Evolutionary conservation across 2,329 filamentous ascomycete genomes (phyloP).

Genomic region (Cercospora berteroae): DNA sequence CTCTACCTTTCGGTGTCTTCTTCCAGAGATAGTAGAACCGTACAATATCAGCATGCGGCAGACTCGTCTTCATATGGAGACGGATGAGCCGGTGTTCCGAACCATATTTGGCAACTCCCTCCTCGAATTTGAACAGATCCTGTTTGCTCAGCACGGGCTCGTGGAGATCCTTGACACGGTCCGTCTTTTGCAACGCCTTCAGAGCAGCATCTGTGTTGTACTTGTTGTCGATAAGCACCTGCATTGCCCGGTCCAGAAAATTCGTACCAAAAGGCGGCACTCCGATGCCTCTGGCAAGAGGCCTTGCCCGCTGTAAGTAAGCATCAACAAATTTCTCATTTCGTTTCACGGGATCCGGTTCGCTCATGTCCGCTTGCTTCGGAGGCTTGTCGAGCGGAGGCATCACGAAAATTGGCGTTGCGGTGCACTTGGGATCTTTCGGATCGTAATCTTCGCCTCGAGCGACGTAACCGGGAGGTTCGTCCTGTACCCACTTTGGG

Average conservation of each 20-base stretch:
- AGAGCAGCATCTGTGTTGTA: slow-evolving; percentile 72
- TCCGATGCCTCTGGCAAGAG: slow-evolving; percentile 64
- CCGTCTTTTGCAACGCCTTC: slow-evolving; percentile 64
- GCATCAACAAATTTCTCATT: slow-evolving; percentile 64
- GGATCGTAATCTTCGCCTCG: slow-evolving; percentile 77
- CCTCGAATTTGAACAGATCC: slow-evolving; percentile 87
- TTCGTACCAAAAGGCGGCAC: slow-evolving; percentile 78
- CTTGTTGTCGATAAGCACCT: slow-evolving; percentile 67
- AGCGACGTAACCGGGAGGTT: slow-evolving; percentile 78
- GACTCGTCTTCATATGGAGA: slow-evolving; percentile 73
- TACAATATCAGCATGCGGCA: slow-evolving; percentile 76
- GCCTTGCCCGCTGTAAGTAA: slow-evolving; percentile 71
- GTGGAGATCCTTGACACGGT: slow-evolving; percentile 70
- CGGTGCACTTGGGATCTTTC: slow-evolving; percentile 71
- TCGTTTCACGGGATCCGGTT: slow-evolving; percentile 11
- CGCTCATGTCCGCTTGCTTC: slow-evolving; percentile 19
- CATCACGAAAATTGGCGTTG: slow-evolving; percentile 75
- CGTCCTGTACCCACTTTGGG: slow-evolving; percentile 91
- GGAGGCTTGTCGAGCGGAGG: slow-evolving; percentile 29
- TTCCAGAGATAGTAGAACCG: slow-evolving; percentile 99
- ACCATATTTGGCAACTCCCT: slow-evolving; percentile 83
- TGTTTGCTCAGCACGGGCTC: slow-evolving; percentile 76
- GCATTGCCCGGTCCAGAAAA: slow-evolving; percentile 77
- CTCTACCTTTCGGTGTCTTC: slow-evolving; percentile 78
- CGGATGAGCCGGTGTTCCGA: slow-evolving; percentile 84